Base-by-base conservation (phyloP, 2,329 filamentous ascomycete species). In the Aspergillus tubingensis region DNA sequence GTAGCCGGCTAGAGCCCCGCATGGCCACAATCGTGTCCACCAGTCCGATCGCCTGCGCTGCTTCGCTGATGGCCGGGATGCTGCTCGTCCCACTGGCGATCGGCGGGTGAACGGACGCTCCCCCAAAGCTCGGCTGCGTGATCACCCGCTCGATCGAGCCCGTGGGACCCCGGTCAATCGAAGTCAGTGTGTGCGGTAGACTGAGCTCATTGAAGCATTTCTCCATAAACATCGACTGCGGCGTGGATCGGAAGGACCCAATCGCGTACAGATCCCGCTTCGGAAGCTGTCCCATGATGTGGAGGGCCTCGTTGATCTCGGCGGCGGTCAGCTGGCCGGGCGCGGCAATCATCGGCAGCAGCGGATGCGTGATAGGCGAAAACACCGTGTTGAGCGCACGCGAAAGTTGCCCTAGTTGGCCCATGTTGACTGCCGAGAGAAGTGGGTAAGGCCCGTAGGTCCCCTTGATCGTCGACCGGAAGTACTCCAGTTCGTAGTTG, bases 401-500 rank as follows among this genome's bases (percentile, higher is more conserved):
- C 1, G 91, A 95, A 53, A 96, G 85, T 71, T 96, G 91, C 10
- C 92, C 92, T n/a, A 87, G 86, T 67, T 91, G 88, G 25, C 91
- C 91, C 91, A 95, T 95, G 74, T 95, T 95, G 66, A 96, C 86
- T 6, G 90, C 91, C 2, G 91, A 95, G 36, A 96, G 82, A 0
- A 90, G 89, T 8, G 91, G 91, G 8, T 88, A 83, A 0, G 89
- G 84, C 8, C 71, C 69, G 65, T 89, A 88, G 63, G 89, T 86
- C 30, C 84, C 80, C 69, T 87, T 87, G 72, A 95, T 88, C 65
- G 87, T 84, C 10, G 90, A 92, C 30, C 91, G 88, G 77, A 96
- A 96, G 75, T 93, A 93, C 75, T 96, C 92, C 36, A 96, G 83
- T 77, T 96, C 91, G 72, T 96, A 95, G 75, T 96, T 95, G 68